Evolutionary conservation across 129 eudicot genomes (phyloP), one percentile per base, ranked within the genome.

Genomic region (Centrapalus pauciflorus): DNA sequence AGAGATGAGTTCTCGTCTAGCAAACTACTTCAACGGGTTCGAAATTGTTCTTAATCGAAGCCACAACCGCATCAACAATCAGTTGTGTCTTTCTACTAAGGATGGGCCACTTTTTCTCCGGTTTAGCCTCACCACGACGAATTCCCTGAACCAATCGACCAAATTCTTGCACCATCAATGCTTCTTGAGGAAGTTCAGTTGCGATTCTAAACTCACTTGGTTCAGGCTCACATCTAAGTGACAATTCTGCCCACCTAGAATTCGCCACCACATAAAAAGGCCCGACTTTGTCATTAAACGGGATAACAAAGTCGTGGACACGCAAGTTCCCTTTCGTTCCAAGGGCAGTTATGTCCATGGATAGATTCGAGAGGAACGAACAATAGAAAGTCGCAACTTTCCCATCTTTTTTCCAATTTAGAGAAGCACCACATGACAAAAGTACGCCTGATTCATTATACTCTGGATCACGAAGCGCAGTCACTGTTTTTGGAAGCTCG

Each of bases 151-250:
- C 87, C 69, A 87, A 66, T 19, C 71, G 27, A 1, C 82, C 71
- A 35, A 87, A 87, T 77, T 87, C 87, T 45, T 61, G 64, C 48
- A 85, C 85, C 92, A 82, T 85, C 0, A 34, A 49, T 13, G 67
- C 92, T 40, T 85, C 92, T 69, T 85, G 92, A 2, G 88, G 88
- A 43, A 79, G 70, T 29, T 72, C 87, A 0, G 79, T 73, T 17
- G 33, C 24, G 0, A 85, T 66, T 13, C 11, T 29, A 17, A 49
- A 55, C 61, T 79, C 81, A 26, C 76, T 71, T 2, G 87, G 87
- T 20, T n/a, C 32, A 0, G 83, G 80, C 35, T 48, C 74, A 62
- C 82, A 70, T 58, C 70, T 82, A n/a, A 74, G 71, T 1, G 67
- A 55, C 2, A 71, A 54, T 10, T 71, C 83, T 4, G 73, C 41